Conservation (phyloP, 805 yeast species). For the Barnettozyma sp. region DNA sequence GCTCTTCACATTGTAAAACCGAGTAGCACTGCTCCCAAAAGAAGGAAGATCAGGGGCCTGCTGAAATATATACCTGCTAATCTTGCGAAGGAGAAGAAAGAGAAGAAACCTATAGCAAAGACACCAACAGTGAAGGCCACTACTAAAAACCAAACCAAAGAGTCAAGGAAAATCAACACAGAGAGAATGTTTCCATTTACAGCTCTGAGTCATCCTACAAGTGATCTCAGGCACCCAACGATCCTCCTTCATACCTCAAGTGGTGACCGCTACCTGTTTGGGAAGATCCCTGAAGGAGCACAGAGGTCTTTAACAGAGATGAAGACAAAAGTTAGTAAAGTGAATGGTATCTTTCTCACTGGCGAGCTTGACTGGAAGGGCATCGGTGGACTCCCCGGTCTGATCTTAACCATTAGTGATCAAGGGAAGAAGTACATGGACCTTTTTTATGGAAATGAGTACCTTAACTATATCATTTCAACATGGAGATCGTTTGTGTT, state of each 20-base stretch:
- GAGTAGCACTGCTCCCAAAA: too few relatives aligned
- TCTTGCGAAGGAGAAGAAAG: neutral
- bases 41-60: too few relatives aligned
- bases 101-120: neutral
- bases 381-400: constrained; percentile 91
- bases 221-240: constrained; percentile 53
- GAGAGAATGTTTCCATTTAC: constrained; percentile 42
- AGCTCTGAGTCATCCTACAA: constrained; percentile 53
- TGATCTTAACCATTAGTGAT: constrained; percentile 74
- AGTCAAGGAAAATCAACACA: constrained; percentile 4
- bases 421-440: constrained; percentile 55
- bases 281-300: constrained; percentile 78
- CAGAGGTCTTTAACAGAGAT: constrained; percentile 68
- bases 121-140: neutral
- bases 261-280: constrained; percentile 53
- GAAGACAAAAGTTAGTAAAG: constrained; percentile 47
- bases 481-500: constrained; percentile 87
- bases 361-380: constrained; percentile 73
- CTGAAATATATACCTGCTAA: too few relatives aligned
- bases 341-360: constrained; percentile 64
- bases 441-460: constrained; percentile 45
- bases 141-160: neutral
- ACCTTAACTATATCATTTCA: constrained; percentile 52
- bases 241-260: constrained; percentile 36
- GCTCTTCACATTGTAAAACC: constrained; percentile 9